Conservation (phyloP, 805 yeast genomes). For the Candida caryicola region DNA sequence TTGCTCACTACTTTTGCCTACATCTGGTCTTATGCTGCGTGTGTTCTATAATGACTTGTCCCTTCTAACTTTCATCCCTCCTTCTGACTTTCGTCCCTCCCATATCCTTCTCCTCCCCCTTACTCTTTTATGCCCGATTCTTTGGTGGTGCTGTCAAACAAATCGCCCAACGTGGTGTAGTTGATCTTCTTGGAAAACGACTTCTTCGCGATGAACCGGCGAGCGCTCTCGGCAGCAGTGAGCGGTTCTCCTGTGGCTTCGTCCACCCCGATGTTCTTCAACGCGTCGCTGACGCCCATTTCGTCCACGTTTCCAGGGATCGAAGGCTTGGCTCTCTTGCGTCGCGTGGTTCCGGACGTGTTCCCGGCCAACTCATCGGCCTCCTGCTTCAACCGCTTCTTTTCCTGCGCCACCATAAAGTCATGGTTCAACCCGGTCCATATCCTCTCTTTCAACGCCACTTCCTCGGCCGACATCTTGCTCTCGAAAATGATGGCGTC, state of each 20-base stretch:
- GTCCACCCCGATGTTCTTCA: constrained; percentile 41
- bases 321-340: constrained; percentile 42
- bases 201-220: constrained; percentile 69
- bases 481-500: constrained; percentile 73
- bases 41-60: no score
- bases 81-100: no score
- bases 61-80: no score
- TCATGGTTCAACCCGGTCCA: constrained; percentile 93
- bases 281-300: constrained; percentile 30
- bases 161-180: constrained; percentile 70
- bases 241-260: constrained; percentile 40
- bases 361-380: constrained; percentile 88
- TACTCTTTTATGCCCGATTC: background rate
- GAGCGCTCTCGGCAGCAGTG: constrained; percentile 78
- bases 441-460: constrained; percentile 69
- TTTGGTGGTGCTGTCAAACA: constrained; percentile 21
- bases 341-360: constrained; percentile 35
- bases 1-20: no score
- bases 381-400: constrained; percentile 75
- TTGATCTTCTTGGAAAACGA: constrained; percentile 86
- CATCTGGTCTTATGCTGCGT: no score
- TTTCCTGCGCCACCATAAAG: constrained; percentile 79
- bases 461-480: constrained; percentile 66
- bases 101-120: no score
- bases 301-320: constrained; percentile 18